phyloP scores from a whole-genome alignment of 345 rosid species.

The Pugionium cornutum region DNA sequence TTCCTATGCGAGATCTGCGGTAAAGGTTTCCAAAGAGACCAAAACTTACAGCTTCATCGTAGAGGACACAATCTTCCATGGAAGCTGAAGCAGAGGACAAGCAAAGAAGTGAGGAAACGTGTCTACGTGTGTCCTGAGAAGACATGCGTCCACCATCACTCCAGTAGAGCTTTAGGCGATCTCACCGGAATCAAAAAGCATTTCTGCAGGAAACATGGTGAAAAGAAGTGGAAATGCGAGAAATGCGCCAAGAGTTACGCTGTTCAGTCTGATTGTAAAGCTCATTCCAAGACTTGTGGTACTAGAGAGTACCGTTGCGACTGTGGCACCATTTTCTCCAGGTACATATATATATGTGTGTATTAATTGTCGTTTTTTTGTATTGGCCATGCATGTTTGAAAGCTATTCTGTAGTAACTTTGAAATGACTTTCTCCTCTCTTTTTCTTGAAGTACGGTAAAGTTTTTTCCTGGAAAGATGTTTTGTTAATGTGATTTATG shows the following conservation, averaged over 20 bases:
- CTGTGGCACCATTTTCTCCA: constrained; percentile 90
- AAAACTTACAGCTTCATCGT: constrained; percentile 90
- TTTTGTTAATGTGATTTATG: constrained; percentile 20
- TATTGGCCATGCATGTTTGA: constrained; percentile 4
- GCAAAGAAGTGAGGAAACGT: constrained; percentile 75
- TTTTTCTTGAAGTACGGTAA: not conserved
- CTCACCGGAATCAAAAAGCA: constrained; percentile 96
- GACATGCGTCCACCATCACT: constrained; percentile 82
- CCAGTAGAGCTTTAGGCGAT: constrained; percentile 97
- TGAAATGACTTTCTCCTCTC: not conserved
- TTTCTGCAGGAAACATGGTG: constrained; percentile 94
- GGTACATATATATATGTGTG: constrained; percentile 45
- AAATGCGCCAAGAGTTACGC: constrained; percentile 93
- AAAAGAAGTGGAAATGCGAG: constrained; percentile 98
- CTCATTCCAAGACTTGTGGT: constrained; percentile 97
- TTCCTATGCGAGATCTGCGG: constrained; percentile 94
- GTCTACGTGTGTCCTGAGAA: constrained; percentile 98
- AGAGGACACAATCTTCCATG: constrained; percentile 98
- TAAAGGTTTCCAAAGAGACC: constrained; percentile 96
- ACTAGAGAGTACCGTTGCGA: constrained; percentile 95
- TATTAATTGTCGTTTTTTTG: not conserved
- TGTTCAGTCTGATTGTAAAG: constrained; percentile 96
- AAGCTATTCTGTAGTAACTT: constrained; percentile 9
- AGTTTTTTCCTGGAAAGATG: not conserved
- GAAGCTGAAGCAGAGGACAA: constrained; percentile 97